These are phyloP conservation scores for Solanum pennellii DNA, from an alignment of 257 asterid species.

Conservation along the genomic window DNA sequence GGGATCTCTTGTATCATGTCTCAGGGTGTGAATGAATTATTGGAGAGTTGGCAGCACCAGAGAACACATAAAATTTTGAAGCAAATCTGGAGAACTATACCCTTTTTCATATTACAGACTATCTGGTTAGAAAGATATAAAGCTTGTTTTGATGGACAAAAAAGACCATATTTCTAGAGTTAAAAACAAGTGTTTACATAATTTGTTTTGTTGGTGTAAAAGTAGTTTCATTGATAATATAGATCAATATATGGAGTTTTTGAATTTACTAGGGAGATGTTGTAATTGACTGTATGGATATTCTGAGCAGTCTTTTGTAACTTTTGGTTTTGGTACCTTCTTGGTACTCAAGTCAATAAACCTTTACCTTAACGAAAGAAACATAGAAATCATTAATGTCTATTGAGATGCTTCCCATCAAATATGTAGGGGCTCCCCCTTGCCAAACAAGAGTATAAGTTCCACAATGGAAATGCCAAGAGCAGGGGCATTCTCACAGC, in stretches of 20 bases:
- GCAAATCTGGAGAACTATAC: neutral
- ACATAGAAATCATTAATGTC: neutral
- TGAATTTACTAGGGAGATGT: neutral
- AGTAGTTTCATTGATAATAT: neutral
- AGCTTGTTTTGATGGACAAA: neutral
- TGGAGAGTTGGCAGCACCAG: neutral
- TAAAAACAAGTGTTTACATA: neutral
- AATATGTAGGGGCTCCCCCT: slow-evolving; percentile 19
- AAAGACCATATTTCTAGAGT: neutral
- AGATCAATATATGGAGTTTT: neutral
- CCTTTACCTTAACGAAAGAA: neutral
- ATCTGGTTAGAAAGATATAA: neutral
- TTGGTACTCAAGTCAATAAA: neutral
- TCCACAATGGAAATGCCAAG: slow-evolving; percentile 12
- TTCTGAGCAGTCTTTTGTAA: neutral
- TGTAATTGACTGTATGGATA: neutral
- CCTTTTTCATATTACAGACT: too few relatives aligned
- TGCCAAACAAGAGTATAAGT: slow-evolving; percentile 19
- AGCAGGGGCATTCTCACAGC: slow-evolving; percentile 20
- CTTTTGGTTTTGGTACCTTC: neutral
- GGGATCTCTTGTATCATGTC: neutral
- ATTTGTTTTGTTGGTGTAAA: neutral
- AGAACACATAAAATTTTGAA: neutral
- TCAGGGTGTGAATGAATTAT: neutral
- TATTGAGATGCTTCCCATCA: neutral